A percentile compares a stretch with the other conserved stretches of the same genome.
Evolutionary conservation across 208 protist genomes (phyloP).

Genomic region (Leishmania braziliensis): DNA sequence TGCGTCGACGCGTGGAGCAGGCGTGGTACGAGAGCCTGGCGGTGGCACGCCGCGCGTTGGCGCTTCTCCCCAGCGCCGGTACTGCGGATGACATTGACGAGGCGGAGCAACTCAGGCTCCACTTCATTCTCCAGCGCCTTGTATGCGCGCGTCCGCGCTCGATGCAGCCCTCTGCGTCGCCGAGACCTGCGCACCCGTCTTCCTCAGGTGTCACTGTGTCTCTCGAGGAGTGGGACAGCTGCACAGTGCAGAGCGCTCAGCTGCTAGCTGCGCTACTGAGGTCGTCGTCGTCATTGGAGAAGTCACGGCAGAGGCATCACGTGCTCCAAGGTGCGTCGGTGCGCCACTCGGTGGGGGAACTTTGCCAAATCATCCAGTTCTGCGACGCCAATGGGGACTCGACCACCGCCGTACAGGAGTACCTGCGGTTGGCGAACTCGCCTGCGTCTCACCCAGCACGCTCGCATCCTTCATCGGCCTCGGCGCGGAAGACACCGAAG

Average conservation of each 20-base stretch:
- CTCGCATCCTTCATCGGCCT: not conserved
- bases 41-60: constrained; percentile 17
- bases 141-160: constrained; percentile 16
- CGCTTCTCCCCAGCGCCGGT: constrained; percentile 12
- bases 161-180: not conserved
- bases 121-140: constrained; percentile 4
- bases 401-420: constrained; percentile 26
- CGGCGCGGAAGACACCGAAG: not conserved
- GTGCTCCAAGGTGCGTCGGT: not conserved
- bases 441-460: not conserved
- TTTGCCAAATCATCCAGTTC: constrained; percentile 21
- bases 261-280: constrained; percentile 3
- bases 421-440: constrained; percentile 22
- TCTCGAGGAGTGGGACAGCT: not conserved
- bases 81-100: not conserved
- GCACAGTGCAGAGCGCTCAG: constrained; percentile 6
- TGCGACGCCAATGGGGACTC: constrained; percentile 22
- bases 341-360: constrained; percentile 1
- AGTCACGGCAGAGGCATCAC: not conserved
- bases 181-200: not conserved
- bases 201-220: not conserved
- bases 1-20: constrained; percentile 4
- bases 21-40: constrained; percentile 24
- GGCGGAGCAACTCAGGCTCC: not conserved
- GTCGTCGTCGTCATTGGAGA: not conserved